A percentile compares a stretch with the other conserved stretches of the same genome.
phyloP scores from a whole-genome alignment of 768 basidiomycete genomes.

The Pulveroboletus sp. region DNA sequence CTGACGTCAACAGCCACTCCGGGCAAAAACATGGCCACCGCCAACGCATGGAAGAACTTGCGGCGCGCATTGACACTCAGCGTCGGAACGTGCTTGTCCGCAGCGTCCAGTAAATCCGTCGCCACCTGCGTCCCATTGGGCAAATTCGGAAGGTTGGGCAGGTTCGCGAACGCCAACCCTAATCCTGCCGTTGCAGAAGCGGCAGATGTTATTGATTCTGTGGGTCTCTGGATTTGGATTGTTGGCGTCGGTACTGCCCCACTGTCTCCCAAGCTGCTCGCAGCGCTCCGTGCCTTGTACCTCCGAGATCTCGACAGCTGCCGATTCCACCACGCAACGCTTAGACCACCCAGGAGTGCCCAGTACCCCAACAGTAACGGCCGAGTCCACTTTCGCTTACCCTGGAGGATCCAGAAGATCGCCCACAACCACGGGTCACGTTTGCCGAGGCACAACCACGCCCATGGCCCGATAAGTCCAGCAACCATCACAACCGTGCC shows the following conservation, averaged over 20 bases:
- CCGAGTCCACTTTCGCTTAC: constrained; percentile 74
- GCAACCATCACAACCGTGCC: constrained; percentile 76
- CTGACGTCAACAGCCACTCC: constrained; percentile 90
- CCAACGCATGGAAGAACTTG: constrained; percentile 96
- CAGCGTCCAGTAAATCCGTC: constrained; percentile 71
- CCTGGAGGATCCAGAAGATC: constrained; percentile 74
- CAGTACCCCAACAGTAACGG: constrained; percentile 81
- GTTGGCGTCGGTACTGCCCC: constrained; percentile 27
- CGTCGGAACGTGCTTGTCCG: constrained; percentile 88
- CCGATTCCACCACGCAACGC: constrained; percentile 93
- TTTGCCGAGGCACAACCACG: constrained; percentile 77
- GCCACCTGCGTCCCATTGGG: constrained; percentile 62
- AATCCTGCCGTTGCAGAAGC: constrained; percentile 24
- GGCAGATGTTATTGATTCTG: constrained; percentile 9
- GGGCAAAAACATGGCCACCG: constrained; percentile 95
- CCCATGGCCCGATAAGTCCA: constrained; percentile 88
- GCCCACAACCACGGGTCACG: constrained; percentile 90
- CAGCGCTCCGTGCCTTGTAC: constrained; percentile 50
- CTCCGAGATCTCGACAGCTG: constrained; percentile 78
- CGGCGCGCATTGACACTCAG: constrained; percentile 87
- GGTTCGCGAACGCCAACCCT: constrained; percentile 38
- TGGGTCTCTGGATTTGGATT: constrained; percentile 23
- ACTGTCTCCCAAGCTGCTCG: constrained; percentile 34
- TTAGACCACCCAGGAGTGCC: constrained; percentile 74
- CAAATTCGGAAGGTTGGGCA: constrained; percentile 50